phyloP scores from a whole-genome alignment of 2,329 filamentous ascomycete species.

The Leptographium flavum region DNA sequence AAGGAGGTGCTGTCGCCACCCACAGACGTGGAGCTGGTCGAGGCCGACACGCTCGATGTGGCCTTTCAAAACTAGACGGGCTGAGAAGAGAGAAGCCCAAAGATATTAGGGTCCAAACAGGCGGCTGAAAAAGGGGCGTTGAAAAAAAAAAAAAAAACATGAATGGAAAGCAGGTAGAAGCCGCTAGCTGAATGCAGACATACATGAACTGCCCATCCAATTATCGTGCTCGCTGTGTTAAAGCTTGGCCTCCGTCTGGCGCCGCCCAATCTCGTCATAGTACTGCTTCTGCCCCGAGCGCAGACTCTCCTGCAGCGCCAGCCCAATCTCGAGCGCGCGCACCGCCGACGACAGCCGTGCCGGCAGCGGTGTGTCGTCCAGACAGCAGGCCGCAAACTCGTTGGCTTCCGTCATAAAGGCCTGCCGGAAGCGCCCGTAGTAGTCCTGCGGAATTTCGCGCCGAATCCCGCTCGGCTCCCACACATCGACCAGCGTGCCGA shows the following conservation, averaged over 20 bases:
- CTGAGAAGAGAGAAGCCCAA: too few relatives aligned
- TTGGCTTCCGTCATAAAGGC: constrained; percentile 3
- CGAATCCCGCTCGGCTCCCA: background rate
- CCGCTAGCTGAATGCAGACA: too few relatives aligned
- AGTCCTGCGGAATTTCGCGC: background rate
- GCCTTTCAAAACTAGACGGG: too few relatives aligned
- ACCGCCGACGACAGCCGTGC: background rate
- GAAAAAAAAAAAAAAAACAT: too few relatives aligned
- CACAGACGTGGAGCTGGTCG: background rate
- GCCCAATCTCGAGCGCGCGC: background rate
- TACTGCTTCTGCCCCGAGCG: constrained; percentile 2
- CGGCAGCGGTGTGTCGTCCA: background rate
- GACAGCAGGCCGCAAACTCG: constrained; percentile 1
- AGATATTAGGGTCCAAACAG: too few relatives aligned
- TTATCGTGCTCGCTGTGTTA: too few relatives aligned
- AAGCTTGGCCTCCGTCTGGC: too few relatives aligned
- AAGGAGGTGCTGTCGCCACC: constrained; percentile 1
- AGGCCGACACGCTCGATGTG: too few relatives aligned
- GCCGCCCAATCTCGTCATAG: constrained; percentile 1
- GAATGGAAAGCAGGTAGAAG: too few relatives aligned
- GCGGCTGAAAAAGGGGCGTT: too few relatives aligned
- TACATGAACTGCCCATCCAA: too few relatives aligned
- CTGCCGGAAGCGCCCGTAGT: constrained; percentile 1
- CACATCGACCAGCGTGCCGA: constrained; percentile 1
- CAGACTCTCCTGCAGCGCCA: background rate